phyloP scores from a whole-genome alignment of 306 rosid genomes.

The Gleditsia sinensis region DNA sequence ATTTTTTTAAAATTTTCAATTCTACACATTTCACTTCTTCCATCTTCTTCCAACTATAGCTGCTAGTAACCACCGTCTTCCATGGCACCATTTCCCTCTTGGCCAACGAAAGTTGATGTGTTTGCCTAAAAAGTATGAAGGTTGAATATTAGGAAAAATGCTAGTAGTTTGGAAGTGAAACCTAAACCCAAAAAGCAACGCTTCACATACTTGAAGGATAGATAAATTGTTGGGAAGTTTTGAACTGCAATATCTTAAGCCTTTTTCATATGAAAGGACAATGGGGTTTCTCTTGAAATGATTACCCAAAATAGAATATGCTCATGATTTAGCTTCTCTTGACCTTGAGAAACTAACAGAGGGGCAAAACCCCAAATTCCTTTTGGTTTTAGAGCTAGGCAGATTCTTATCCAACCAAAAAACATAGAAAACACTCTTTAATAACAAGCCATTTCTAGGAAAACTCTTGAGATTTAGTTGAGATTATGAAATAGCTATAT shows the following conservation, averaged over 20 bases:
- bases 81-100: too few relatives aligned
- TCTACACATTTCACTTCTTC: too few relatives aligned
- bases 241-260: conserved; percentile 30
- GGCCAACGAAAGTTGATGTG: conserved; percentile 57
- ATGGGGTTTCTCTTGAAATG: conserved; percentile 51
- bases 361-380: conserved; percentile 36
- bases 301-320: conserved; percentile 33
- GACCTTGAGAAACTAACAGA: conserved; percentile 18
- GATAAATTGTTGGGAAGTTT: conserved; percentile 33
- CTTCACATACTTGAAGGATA: conserved; percentile 52
- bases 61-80: too few relatives aligned
- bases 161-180: background rate
- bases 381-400: conserved; percentile 44
- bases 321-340: conserved; percentile 29
- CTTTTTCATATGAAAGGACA: conserved; percentile 39
- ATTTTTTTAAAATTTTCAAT: too few relatives aligned
- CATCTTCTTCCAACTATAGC: too few relatives aligned
- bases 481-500: conserved; percentile 20
- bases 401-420: conserved; percentile 49
- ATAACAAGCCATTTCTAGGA: conserved; percentile 44
- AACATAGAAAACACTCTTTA: conserved; percentile 45
- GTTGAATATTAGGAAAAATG: background rate
- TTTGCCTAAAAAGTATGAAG: conserved; percentile 57
- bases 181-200: background rate
- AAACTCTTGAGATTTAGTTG: conserved; percentile 18